Evolutionary conservation across 129 eudicot genomes (phyloP), one percentile per base, ranked within the genome.

Genomic region (carrot (Daucus carota)): DNA sequence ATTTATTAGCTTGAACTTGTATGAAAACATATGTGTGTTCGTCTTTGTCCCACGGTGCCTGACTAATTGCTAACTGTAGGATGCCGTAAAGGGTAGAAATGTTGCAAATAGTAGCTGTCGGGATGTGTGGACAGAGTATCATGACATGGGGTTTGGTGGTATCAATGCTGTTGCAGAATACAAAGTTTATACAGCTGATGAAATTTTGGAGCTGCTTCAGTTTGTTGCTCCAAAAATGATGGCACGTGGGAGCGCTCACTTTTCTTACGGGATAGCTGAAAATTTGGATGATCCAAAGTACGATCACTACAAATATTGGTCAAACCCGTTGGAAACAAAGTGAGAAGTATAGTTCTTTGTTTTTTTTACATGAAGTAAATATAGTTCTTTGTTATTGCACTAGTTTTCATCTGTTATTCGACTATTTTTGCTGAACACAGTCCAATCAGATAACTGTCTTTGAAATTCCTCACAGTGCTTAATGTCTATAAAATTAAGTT

Each of bases 301-400:
- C 71, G 12, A 69, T 32, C 97, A 94, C 82, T 88, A 86, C 84
- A 94, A 89, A 73, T 94, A 94, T 75, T 94, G 99, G 99, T 89
- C 99, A 13, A 94, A 94, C 82, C 99, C 99, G 20, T 83, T 94
- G 86, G 99, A 94, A 78, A 91, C 96, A n/a, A 91, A 83, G 99
- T 94, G 76, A 87, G 96, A 57, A 63, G 62, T 60, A 44, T 17
- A 22, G 20, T 76, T 52, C 33, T 46, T 36, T 36, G 40, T 36
- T 36, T 36, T 36, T 36, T 36, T 36, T 36, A 5, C n/a, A n/a
- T 36, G 2, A 36, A 36, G 40, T 36, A 57, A 63, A 62, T 60
- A 44, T 17, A 22, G 20, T 76, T 52, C 33, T 46, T 31, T 13
- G 14, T 45, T 73, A 63, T n/a, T 70, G 15, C 78, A 24, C 17